Base-by-base conservation (phyloP, 2,329 filamentous ascomycete genomes). In the Aspergillus sp. region DNA sequence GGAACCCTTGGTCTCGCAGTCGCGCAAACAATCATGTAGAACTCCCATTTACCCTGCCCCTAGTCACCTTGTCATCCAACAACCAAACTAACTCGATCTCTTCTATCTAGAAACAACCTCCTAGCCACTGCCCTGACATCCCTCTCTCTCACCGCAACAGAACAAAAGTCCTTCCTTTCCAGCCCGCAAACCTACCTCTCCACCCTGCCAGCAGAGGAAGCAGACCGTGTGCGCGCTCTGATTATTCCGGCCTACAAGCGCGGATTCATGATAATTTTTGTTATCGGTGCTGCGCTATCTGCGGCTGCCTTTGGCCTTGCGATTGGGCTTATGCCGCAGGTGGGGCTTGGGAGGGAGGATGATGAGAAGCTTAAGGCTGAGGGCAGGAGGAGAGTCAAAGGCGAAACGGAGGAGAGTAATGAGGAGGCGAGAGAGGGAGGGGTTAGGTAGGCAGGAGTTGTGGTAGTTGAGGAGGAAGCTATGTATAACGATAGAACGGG, bases 191-290 rank as follows among this genome's bases (percentile, higher is more conserved):
- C 58, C 15, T 76, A 71, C 38, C 64, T 77, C 3, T 71, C 73
- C 8, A 61, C 66, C 6, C 65, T 74, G 7, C 68, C 69, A 4
- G 55, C 25, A 4, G 64, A 59, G 3, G 67, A 73, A 54, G 70
- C 69, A 7, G 66, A 66, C 13, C 64, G 66, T 30, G 69, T 72
- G 6, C 74, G 71, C 47, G 62, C 64, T 25, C 60, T 75, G 3
- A 57, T 78, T 11, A 69, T 76, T 22, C 66, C 72, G 1, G 77
- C 75, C 0, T 81, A 81, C 59, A 68, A 71, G 34, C 67, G 69
- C 9, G 79, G 76, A 0, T 80, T 81, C 62, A 69, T 72, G 11
- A 74, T 76, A 30, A 75, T 81, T 5, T 81, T 81, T 60, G 62
- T 79, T 4, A 69, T 79, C 11, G 73, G 74, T 3, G 76, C 78